Evolutionary conservation across 306 rosid genomes (phyloP), one percentile per base, ranked within the genome.

Genomic region (Mimosa pudica): DNA sequence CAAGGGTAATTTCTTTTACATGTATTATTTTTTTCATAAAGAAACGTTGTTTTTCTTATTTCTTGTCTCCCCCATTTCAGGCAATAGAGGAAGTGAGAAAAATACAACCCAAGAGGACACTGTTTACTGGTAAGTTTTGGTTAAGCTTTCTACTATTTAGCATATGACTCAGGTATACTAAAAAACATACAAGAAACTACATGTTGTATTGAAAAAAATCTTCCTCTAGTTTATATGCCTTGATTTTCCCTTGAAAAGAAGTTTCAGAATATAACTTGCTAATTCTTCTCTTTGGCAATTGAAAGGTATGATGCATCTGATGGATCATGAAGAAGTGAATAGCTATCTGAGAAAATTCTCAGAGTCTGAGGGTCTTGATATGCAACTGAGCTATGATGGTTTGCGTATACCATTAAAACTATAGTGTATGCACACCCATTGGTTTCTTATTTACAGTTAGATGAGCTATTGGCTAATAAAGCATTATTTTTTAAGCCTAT

Each of bases 241-340:
- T 45, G 5, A 41, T 73, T 74, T 62, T 16, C 57, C 45, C 52
- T 42, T 52, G 58, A 17, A 20, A 48, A 64, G 52, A 44, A 77
- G 18, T 60, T 71, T 67, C 49, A 35, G 38, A 48, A 63, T 10
- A 16, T 80, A 48, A 80, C 16, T 35, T 69, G 64, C 33, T 8
- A 41, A 58, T 51, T 70, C 73, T 75, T 44, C 45, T 77, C 16
- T 55, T 74, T 81, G 75, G 74, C 35, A 47, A 82, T 85, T 69
- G 85, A 77, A 84, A 95, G 98, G 98, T 44, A 95, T 91, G 98
- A 95, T 95, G 98, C 98, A 95, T 86, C 77, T 90, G 81, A 93
- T 92, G 98, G 98, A 93, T 84, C 98, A 95, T 67, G 98, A 95
- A 67, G 88, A 85, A 81, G 96, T 91, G 85, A 95, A 86, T 69